Base-by-base conservation (phyloP, 352 stramenopile genomes). In the Albugo laibachii region DNA sequence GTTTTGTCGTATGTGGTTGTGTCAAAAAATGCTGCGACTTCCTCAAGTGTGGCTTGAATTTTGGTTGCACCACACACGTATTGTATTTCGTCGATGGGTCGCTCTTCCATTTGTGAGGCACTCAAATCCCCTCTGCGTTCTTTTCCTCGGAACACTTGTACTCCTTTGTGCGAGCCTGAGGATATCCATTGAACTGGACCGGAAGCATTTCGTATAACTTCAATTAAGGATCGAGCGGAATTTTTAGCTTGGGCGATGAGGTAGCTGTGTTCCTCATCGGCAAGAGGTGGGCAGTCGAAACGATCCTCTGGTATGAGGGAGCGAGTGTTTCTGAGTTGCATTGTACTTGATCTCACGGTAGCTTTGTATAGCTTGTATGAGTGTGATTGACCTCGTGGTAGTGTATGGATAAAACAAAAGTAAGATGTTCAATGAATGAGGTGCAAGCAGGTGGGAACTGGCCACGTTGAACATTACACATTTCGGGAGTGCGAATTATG, bases 101-200 rank as follows among this genome's bases (percentile, higher is more conserved):
- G 24, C 24, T 31, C 24, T 3, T 31, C 24, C 24, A 8, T 10
- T 34, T 68, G 64, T 11, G 24, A 10, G 24, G 24, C 8, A 8
- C 24, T 31, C 3, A 31, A 31, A 31, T 31, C 8, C 19, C 39
- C 43, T 19, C 38, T 19, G 16, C 39, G 68, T 44, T 68, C 69
- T 59, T 85, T 68, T 37, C 71, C 70, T 45, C 71, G 73, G 55
- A 80, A 83, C 59, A 83, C 71, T 47, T 83, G 68, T 31, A 83
- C 68, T 36, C 65, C 65, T 21, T 64, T 62, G 52, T 76, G 55
- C 38, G 62, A 58, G 1, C 68, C 71, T n/a, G 63, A 63, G 27
- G 74, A 61, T 44, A 64, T 62, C 68, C 71, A 83, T 15, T 57
- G 58, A 40, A 83, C 56, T 5, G 68, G 66, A 10, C 71, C 68